These are phyloP conservation scores for Zymoseptoria brevis DNA, from an alignment of 2,329 filamentous ascomycete genomes.

Conservation along the genomic window DNA sequence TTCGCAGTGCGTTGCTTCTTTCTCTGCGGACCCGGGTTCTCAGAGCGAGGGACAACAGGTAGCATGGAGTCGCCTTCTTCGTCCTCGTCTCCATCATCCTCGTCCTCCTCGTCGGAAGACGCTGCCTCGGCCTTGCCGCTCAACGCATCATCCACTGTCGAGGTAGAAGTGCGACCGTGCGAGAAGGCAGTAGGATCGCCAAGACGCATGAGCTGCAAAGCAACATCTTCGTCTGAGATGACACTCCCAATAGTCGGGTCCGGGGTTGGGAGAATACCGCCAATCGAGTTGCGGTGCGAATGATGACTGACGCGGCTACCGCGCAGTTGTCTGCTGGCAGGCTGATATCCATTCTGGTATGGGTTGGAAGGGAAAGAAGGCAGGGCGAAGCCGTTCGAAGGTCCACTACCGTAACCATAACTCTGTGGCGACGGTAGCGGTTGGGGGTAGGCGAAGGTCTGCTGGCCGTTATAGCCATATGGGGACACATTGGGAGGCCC, in stretches of 20 bases:
- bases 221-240: constrained; percentile 96
- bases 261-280: constrained; percentile 75
- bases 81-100: constrained; percentile 71
- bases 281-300: constrained; percentile 35
- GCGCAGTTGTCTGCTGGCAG: constrained; percentile 47
- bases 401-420: constrained; percentile 39
- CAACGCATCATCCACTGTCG: constrained; percentile 86
- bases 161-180: constrained; percentile 85
- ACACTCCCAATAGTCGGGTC: constrained; percentile 96
- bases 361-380: constrained; percentile 18
- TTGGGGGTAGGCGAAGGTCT: constrained; percentile 69
- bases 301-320: constrained; percentile 44
- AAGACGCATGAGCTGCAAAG: constrained; percentile 90
- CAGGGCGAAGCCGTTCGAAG: constrained; percentile 12
- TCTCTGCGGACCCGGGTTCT: constrained; percentile 24
- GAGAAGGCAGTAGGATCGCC: constrained; percentile 91
- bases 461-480: constrained; percentile 66
- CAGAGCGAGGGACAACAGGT: constrained; percentile 23
- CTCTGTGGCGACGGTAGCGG: constrained; percentile 78
- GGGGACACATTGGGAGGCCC: constrained; percentile 65
- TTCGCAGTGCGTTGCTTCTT: constrained; percentile 36
- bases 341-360: constrained; percentile 17
- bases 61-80: constrained; percentile 59
- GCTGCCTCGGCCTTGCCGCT: constrained; percentile 80
- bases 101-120: constrained; percentile 61